Percentiles rank a stretch among this genome's conserved stretches.
These are phyloP conservation scores for Hypoxylon perforatum DNA, from an alignment of 495 filamentous ascomycete genomes.

Conservation along the genomic window DNA sequence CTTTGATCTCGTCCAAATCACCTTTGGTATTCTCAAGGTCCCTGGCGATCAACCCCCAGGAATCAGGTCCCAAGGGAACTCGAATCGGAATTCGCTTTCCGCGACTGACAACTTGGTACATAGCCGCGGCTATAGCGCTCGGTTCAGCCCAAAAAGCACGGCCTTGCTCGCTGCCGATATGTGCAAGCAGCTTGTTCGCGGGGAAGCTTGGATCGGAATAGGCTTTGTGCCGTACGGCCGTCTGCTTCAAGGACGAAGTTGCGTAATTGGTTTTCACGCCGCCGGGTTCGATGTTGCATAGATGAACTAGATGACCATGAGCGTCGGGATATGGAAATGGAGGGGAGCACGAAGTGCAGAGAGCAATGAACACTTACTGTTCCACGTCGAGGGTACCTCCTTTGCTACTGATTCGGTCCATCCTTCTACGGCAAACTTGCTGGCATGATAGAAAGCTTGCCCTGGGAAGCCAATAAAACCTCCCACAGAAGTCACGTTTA, in stretches of 20 bases:
- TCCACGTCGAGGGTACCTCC: constrained; percentile 64
- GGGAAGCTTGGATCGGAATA: constrained; percentile 52
- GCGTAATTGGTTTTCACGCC: constrained; percentile 62
- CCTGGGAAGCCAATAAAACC: constrained; percentile 60
- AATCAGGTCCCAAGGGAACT: constrained; percentile 57
- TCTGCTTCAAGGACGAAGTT: constrained; percentile 33
- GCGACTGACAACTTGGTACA: constrained; percentile 52
- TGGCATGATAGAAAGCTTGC: constrained; percentile 64
- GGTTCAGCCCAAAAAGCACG: constrained; percentile 51
- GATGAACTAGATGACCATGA: constrained; percentile 58
- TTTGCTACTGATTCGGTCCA: constrained; percentile 63
- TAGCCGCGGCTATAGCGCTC: constrained; percentile 48
- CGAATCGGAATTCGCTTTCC: constrained; percentile 55
- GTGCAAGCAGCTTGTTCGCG: constrained; percentile 48
- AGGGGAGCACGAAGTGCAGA: too few species aligned
- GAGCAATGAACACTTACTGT: too few species aligned
- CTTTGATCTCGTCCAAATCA: constrained; percentile 51
- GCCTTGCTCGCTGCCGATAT: constrained; percentile 46
- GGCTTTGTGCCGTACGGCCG: constrained; percentile 47
- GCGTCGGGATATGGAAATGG: too few species aligned
- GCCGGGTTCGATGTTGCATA: constrained; percentile 62
- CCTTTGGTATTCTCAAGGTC: constrained; percentile 46
- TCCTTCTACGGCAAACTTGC: constrained; percentile 66
- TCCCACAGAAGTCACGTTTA: constrained; percentile 66
- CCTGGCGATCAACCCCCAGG: constrained; percentile 52